Evolutionary conservation across 2,329 filamentous ascomycete species (phyloP).

Genomic region (Aspergillus japonicus): DNA sequence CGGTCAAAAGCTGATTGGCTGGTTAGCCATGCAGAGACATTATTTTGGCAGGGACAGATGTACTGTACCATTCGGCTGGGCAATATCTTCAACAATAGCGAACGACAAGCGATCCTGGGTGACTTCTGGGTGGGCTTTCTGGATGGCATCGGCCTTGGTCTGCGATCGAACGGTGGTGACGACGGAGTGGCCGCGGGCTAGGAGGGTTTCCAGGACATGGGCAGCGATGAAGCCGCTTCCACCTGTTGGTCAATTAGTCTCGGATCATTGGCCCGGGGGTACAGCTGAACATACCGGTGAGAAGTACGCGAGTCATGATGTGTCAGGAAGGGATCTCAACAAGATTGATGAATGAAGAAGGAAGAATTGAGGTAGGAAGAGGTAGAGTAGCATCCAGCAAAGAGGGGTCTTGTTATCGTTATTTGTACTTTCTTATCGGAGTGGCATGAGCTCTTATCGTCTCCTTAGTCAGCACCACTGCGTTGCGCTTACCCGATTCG

Average conservation of each 20-base stretch:
- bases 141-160: slow-evolving; percentile 58
- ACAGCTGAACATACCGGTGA: not conserved
- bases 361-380: not conserved
- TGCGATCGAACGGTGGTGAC: slow-evolving; percentile 60
- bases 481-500: too few species aligned
- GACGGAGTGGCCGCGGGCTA: slow-evolving; percentile 55
- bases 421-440: too few species aligned
- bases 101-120: slow-evolving; percentile 56
- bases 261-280: too few species aligned
- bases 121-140: slow-evolving; percentile 47
- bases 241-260: slow-evolving; percentile 28
- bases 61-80: slow-evolving; percentile 33
- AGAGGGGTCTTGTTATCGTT: too few species aligned
- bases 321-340: not conserved
- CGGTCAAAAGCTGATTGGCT: slow-evolving; percentile 58
- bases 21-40: too few species aligned
- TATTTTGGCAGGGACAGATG: not conserved
- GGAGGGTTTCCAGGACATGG: slow-evolving; percentile 48
- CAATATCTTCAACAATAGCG: slow-evolving; percentile 68
- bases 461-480: too few species aligned
- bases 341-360: not conserved
- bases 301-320: not conserved
- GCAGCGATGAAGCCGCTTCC: slow-evolving; percentile 62
- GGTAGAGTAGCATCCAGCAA: not conserved
- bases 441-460: too few species aligned